Evolutionary conservation across 2,329 filamentous ascomycete genomes (phyloP).

Genomic region (Thielaviopsis ethacetica): DNA sequence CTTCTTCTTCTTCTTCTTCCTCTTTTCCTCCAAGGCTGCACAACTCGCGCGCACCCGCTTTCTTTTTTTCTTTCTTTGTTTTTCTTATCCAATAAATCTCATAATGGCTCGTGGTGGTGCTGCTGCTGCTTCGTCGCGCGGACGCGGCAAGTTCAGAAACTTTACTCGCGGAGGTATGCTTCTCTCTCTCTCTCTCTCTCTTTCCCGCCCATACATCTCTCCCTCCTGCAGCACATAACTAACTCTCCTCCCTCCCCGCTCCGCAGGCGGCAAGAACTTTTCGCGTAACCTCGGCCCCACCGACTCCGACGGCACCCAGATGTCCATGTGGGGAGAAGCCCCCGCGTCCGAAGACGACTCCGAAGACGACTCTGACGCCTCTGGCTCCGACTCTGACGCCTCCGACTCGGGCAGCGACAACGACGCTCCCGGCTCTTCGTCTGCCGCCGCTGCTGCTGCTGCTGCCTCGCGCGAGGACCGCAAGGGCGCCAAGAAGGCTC

Average conservation of each 20-base stretch:
- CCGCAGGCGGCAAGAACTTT: constrained; percentile 87
- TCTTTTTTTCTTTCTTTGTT: neutral
- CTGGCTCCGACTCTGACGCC: constrained; percentile 34
- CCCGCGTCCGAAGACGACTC: constrained; percentile 32
- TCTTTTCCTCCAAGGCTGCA: neutral
- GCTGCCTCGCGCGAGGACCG: constrained; percentile 64
- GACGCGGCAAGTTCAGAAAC: constrained; percentile 88
- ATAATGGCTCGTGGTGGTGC: constrained; percentile 28
- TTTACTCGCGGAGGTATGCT: constrained; percentile 71
- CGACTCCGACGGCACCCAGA: constrained; percentile 75
- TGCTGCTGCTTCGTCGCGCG: constrained; percentile 41
- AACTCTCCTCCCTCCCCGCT: constrained; percentile 10
- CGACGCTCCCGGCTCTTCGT: constrained; percentile 27
- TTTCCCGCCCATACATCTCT: constrained; percentile 6
- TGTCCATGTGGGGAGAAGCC: constrained; percentile 56
- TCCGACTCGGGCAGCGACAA: constrained; percentile 34
- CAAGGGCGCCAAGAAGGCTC: constrained; percentile 71
- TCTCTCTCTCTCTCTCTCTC: neutral
- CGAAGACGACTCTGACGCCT: constrained; percentile 28
- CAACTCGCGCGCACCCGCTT: neutral
- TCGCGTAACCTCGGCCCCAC: constrained; percentile 78
- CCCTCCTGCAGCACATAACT: constrained; percentile 9
- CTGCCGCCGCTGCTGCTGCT: constrained; percentile 29
- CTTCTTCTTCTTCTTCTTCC: neutral
- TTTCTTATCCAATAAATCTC: constrained; percentile 7